Conservation (phyloP, 805 yeast genomes). For the Metschnikowia colocasiae region DNA sequence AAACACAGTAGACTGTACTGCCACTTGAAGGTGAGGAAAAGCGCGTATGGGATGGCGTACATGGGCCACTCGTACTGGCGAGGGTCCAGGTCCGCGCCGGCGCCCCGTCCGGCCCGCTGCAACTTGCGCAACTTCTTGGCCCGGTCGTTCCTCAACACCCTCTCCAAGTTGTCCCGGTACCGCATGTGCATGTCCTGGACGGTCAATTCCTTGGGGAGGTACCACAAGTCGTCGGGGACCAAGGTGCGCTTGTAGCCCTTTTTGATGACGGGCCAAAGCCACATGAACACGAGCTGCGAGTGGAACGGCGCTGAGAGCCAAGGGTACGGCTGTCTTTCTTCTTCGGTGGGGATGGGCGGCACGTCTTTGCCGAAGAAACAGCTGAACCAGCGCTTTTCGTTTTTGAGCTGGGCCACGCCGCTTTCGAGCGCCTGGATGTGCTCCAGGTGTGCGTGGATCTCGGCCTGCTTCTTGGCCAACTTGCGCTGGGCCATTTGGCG, state of each 20-base stretch:
- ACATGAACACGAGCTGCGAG: slow-evolving; percentile 37
- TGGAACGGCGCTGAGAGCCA: slow-evolving; percentile 32
- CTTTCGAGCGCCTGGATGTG: slow-evolving; percentile 5
- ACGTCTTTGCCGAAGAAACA: slow-evolving; percentile 47
- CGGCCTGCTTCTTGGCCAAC: neutral
- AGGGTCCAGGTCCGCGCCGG: neutral
- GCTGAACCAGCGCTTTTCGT: slow-evolving; percentile 50
- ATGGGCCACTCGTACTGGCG: slow-evolving; percentile 38
- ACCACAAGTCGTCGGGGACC: slow-evolving; percentile 36
- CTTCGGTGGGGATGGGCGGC: slow-evolving; percentile 48
- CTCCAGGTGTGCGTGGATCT: neutral
- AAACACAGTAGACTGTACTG: slow-evolving; percentile 40
- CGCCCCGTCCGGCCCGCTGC: neutral
- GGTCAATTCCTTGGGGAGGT: slow-evolving; percentile 32
- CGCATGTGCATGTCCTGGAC: slow-evolving; percentile 34
- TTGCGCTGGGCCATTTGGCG: neutral
- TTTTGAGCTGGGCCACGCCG: slow-evolving; percentile 28
- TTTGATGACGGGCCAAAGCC: slow-evolving; percentile 38
- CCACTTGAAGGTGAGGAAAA: slow-evolving; percentile 47
- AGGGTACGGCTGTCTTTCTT: slow-evolving; percentile 51
- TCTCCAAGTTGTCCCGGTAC: slow-evolving; percentile 25
- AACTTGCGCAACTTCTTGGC: slow-evolving; percentile 18
- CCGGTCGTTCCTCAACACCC: slow-evolving; percentile 20
- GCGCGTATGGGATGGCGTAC: slow-evolving; percentile 38
- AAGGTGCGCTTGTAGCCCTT: slow-evolving; percentile 42